phyloP scores from a whole-genome alignment of 345 rosid genomes.

The Eucalyptus victrix region DNA sequence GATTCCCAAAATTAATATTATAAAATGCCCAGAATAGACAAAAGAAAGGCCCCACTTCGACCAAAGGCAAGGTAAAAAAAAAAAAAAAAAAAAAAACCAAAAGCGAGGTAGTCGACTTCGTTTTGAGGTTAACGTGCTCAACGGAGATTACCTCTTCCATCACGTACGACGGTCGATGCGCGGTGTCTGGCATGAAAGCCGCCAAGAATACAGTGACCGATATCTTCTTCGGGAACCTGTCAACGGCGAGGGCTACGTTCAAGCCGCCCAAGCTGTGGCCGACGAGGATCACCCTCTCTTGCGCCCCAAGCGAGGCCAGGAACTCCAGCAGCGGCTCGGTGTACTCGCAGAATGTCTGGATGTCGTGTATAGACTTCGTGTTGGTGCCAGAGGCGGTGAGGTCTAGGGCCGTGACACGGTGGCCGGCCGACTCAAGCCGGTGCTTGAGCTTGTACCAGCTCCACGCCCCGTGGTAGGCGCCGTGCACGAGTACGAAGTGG shows the following conservation, averaged over 20 bases:
- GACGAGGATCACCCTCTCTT: slow-evolving; percentile 40
- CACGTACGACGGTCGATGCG: background rate
- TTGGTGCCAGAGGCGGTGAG: slow-evolving; percentile 40
- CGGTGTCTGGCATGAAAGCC: background rate
- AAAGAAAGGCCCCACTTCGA: background rate
- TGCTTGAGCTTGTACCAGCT: slow-evolving; percentile 60
- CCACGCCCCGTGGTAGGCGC: slow-evolving; percentile 58
- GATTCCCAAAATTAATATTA: background rate
- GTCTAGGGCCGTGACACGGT: slow-evolving; percentile 32
- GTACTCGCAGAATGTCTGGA: slow-evolving; percentile 22
- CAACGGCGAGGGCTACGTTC: slow-evolving; percentile 25
- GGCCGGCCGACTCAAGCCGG: slow-evolving; percentile 27
- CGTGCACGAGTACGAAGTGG: slow-evolving; percentile 54
- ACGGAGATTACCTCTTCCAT: background rate
- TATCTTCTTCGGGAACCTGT: background rate
- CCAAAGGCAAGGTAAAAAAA: no score
- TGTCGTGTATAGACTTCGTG: slow-evolving; percentile 19
- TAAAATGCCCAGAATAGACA: background rate
- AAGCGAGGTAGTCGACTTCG: background rate
- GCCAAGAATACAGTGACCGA: background rate
- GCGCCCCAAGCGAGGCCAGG: slow-evolving; percentile 9
- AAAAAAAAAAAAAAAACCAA: no score
- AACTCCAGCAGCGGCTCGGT: slow-evolving; percentile 29
- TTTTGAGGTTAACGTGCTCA: background rate
- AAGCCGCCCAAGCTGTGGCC: slow-evolving; percentile 69